phyloP scores from a whole-genome alignment of 2,329 filamentous ascomycete genomes.

The Arthrobotrys entomopaga region DNA sequence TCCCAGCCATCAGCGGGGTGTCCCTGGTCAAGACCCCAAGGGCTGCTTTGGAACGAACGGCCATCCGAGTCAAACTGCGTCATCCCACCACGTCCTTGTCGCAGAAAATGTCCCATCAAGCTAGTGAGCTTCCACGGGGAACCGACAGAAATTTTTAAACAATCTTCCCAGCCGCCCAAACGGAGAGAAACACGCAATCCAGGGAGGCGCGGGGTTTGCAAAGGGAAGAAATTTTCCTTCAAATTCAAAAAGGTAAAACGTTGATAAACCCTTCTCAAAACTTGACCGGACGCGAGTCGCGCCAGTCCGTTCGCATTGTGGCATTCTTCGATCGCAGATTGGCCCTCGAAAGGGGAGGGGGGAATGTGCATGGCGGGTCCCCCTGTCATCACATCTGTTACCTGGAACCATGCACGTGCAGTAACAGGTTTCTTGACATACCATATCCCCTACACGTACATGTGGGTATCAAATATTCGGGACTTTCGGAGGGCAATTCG shows the following conservation, averaged over 20 bases:
- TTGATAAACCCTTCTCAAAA: slow-evolving; percentile 5
- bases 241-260: too few species aligned
- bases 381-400: slow-evolving; percentile 2
- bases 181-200: slow-evolving; percentile 33
- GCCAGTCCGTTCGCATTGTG: slow-evolving; percentile 18
- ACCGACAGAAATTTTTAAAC: too few species aligned
- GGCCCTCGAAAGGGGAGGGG: background rate
- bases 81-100: slow-evolving; percentile 31
- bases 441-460: background rate
- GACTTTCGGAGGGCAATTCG: too few species aligned
- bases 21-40: slow-evolving; percentile 4
- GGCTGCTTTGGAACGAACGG: slow-evolving; percentile 1
- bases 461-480: too few species aligned
- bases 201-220: slow-evolving; percentile 17
- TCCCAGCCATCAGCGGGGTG: slow-evolving; percentile 5
- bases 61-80: slow-evolving; percentile 32
- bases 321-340: slow-evolving; percentile 18
- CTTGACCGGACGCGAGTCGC: slow-evolving; percentile 43
- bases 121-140: background rate
- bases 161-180: too few species aligned
- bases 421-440: slow-evolving; percentile 27
- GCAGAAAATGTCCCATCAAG: slow-evolving; percentile 1
- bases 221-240: background rate
- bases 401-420: slow-evolving; percentile 20
- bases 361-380: slow-evolving; percentile 26